These are phyloP conservation scores for Teratosphaeria nubilosa DNA, from an alignment of 2,329 filamentous ascomycete genomes.

Conservation along the genomic window DNA sequence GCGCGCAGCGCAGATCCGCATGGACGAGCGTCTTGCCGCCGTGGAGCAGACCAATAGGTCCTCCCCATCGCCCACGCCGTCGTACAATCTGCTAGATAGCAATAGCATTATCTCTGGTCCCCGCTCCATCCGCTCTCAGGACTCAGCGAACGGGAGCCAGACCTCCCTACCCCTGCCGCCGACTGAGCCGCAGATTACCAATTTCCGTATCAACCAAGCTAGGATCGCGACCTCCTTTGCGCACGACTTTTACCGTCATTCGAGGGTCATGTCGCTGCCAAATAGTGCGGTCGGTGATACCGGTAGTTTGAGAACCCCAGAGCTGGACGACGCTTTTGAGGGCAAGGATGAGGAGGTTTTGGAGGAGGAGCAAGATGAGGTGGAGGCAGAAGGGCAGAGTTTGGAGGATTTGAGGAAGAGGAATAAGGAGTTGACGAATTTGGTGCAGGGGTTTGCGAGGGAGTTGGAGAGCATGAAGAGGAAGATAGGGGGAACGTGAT, in stretches of 20 bases:
- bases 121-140: background rate
- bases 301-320: background rate
- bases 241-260: constrained; percentile 13
- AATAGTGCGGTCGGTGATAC: background rate
- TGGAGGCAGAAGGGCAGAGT: background rate
- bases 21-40: constrained; percentile 13
- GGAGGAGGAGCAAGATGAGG: background rate
- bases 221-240: constrained; percentile 13
- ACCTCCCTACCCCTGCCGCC: background rate
- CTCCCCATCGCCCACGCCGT: background rate
- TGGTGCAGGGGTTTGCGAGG: constrained; percentile 7
- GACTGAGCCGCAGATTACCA: background rate
- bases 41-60: constrained; percentile 4
- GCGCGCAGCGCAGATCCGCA: constrained; percentile 5
- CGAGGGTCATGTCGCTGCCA: background rate
- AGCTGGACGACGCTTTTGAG: background rate
- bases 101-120: background rate
- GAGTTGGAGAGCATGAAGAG: constrained; percentile 7
- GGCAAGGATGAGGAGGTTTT: background rate
- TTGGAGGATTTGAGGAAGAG: constrained; percentile 4
- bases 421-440: constrained; percentile 5
- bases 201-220: constrained; percentile 2
- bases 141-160: background rate
- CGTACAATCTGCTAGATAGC: background rate
- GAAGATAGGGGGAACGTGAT: background rate